phyloP scores from a whole-genome alignment of 1,284 basidiomycete species.

The Leccinum cinnamomeum region DNA sequence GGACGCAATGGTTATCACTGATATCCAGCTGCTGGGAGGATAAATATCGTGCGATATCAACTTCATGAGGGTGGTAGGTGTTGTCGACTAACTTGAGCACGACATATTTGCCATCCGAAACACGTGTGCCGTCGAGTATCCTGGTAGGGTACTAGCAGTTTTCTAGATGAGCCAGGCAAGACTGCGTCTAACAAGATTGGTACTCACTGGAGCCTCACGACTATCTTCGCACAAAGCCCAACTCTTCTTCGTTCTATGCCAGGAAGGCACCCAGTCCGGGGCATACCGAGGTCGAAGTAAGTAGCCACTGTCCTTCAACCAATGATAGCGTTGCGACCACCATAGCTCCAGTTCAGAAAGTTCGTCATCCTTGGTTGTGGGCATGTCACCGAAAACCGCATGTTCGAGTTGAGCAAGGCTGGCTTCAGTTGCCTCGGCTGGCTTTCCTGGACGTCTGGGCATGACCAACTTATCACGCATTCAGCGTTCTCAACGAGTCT shows the following conservation, averaged over 20 bases:
- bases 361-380: slow-evolving; percentile 1
- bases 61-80: slow-evolving; percentile 25
- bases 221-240: no score
- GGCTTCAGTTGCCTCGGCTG: no score
- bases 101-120: slow-evolving; percentile 32
- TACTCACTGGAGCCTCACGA: no score
- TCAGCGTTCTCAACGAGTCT: no score
- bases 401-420: slow-evolving; percentile 7
- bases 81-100: slow-evolving; percentile 32
- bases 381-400: background rate
- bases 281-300: slow-evolving; percentile 37
- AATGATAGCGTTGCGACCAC: slow-evolving; percentile 34
- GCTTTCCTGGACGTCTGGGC: no score
- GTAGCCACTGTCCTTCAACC: slow-evolving; percentile 37
- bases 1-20: slow-evolving; percentile 36
- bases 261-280: slow-evolving; percentile 39
- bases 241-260: slow-evolving; percentile 22
- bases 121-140: slow-evolving; percentile 22
- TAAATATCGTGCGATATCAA: slow-evolving; percentile 27
- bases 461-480: no score
- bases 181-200: background rate
- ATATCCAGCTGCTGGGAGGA: slow-evolving; percentile 15
- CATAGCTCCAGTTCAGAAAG: slow-evolving; percentile 20
- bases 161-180: no score
- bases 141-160: background rate